Evolutionary conservation across 345 rosid species (phyloP).

Genomic region (Salix suchowensis): DNA sequence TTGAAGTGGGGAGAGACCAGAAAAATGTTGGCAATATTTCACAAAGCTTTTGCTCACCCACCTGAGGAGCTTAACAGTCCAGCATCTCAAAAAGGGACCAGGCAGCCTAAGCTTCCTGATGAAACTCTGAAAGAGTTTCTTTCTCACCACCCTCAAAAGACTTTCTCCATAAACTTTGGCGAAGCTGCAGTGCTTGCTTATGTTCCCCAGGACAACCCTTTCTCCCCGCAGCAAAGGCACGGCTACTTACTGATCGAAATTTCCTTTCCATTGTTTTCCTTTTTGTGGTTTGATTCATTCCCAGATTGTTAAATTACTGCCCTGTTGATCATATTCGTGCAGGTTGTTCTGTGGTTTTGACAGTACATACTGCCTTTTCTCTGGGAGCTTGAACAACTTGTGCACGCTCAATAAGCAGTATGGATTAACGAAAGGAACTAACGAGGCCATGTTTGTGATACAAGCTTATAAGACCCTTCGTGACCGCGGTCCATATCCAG

Average conservation of each 20-base stretch:
- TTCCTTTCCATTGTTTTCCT: neutral
- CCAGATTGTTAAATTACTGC: neutral
- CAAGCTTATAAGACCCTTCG: constrained; percentile 58
- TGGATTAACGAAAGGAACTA: constrained; percentile 45
- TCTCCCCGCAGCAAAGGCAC: constrained; percentile 7
- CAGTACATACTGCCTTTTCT: constrained; percentile 58
- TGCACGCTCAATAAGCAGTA: constrained; percentile 52
- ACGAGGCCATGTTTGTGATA: constrained; percentile 57
- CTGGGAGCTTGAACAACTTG: constrained; percentile 58
- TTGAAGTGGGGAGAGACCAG: neutral
- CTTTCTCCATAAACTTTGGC: constrained; percentile 21
- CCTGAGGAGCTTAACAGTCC: constrained; percentile 31
- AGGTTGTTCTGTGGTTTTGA: constrained; percentile 41
- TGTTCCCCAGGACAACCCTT: constrained; percentile 11
- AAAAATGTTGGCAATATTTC: constrained; percentile 28
- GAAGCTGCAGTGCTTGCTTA: constrained; percentile 26
- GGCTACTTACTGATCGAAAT: neutral
- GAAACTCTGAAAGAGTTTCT: constrained; percentile 21
- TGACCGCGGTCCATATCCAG: constrained; percentile 80
- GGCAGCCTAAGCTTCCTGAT: constrained; percentile 22
- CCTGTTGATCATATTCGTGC: neutral
- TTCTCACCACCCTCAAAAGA: constrained; percentile 13
- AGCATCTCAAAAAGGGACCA: constrained; percentile 5
- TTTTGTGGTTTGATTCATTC: neutral
- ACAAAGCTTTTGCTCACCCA: constrained; percentile 26